A percentile compares a stretch with the other conserved stretches of the same genome.
phyloP scores from a whole-genome alignment of 306 rosid genomes.

The Lathyrus sativus region DNA sequence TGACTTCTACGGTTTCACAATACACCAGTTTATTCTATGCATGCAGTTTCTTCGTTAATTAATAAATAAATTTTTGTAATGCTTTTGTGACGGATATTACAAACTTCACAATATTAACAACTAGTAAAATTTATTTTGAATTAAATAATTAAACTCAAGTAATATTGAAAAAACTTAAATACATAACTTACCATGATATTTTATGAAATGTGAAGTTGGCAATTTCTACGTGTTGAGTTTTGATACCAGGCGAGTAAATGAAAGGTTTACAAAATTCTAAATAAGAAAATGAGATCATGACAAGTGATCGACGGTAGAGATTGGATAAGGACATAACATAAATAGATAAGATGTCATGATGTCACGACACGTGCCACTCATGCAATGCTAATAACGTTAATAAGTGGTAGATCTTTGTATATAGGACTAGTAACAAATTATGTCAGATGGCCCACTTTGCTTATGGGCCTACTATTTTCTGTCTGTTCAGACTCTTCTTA shows the following conservation, averaged over 20 bases:
- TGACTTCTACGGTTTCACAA: too few species aligned
- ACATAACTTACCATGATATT: too few species aligned
- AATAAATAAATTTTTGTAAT: too few species aligned
- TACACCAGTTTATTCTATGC: too few species aligned
- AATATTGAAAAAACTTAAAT: too few species aligned
- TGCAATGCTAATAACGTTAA: background rate
- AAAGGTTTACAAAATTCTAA: background rate
- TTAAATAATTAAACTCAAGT: too few species aligned
- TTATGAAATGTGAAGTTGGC: background rate
- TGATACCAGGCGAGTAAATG: background rate
- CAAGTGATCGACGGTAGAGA: background rate
- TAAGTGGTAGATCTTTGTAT: background rate
- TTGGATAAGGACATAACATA: background rate
- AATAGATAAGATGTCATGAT: background rate
- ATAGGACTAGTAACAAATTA: background rate
- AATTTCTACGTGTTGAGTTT: conserved; percentile 20
- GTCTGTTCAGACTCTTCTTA: background rate
- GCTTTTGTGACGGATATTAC: too few species aligned
- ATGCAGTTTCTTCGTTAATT: too few species aligned
- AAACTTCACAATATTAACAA: too few species aligned
- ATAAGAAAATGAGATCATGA: background rate
- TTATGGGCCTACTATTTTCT: background rate
- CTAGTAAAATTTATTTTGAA: too few species aligned
- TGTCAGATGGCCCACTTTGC: background rate
- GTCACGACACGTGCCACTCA: background rate